Base-by-base conservation (phyloP, 2,329 filamentous ascomycete genomes). In the Dothidotthia symphoricarpi region DNA sequence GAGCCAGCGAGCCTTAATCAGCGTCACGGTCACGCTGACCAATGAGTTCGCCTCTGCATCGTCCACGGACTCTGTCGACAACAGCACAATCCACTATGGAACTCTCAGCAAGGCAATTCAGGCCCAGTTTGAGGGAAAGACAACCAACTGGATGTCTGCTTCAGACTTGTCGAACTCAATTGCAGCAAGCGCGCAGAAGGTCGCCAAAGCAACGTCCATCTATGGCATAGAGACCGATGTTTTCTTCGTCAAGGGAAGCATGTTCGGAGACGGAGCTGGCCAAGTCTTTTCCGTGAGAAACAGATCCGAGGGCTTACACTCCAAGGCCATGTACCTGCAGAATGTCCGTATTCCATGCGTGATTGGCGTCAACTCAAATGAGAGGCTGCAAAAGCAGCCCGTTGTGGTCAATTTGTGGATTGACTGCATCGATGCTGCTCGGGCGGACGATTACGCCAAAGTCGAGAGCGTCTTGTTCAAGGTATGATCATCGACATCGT, bases 21-120 rank as follows among this genome's bases (percentile, higher is more conserved):
- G 81, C 4, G 75, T 80, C 24, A 73, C 75, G 14, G 72, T 88
- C 3, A 74, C 72, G 3, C 74, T 88, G 43, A 62, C 66, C 11
- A 57, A 68, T 6, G 63, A 74, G 0, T 88, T 88, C 56, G 69
- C 68, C 31, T 71, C 75, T 0, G 78, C 83, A 1, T 80, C 81
- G 0, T 55, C 71, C 1, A 64, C 65, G 4, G 86, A 90, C 66
- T 68, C 69, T 7, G 75, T 90, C 24, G 76, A 80, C 30, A 64
- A 67, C n/a, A 85, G 85, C 58, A 89, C 86, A 2, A 79, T 88
- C 16, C 83, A 90, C 68, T 90, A 90, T 56, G 85, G 86, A 2
- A 74, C 70, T 8, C 72, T 89, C 11, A 82, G 80, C 68, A 88
- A 88, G 67, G 72, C 73, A 0, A 72, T 89, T 11, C 67, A 83